These are phyloP conservation scores for Didymella pinodella DNA, from an alignment of 2,329 filamentous ascomycete species.

Conservation along the genomic window DNA sequence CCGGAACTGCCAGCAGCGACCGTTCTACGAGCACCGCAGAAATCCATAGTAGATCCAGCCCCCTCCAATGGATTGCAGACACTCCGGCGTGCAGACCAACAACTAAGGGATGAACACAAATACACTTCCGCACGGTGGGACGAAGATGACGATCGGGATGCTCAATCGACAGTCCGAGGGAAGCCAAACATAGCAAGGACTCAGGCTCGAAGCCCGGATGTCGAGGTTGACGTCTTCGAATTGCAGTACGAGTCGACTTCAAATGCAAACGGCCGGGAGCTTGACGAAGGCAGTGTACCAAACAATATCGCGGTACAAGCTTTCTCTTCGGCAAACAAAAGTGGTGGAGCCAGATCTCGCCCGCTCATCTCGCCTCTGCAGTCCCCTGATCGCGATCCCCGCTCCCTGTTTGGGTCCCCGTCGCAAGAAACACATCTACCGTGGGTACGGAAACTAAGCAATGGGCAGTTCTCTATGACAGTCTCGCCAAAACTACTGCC, in stretches of 20 bases:
- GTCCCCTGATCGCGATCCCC: constrained; percentile 5
- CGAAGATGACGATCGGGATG: neutral
- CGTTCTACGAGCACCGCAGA: neutral
- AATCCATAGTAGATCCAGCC: neutral
- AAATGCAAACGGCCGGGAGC: neutral
- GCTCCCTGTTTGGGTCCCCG: constrained; percentile 5
- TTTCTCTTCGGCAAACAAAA: constrained; percentile 3
- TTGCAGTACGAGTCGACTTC: neutral
- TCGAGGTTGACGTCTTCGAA: constrained; percentile 5
- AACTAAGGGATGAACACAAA: neutral
- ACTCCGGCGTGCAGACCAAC: neutral
- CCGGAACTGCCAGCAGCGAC: neutral
- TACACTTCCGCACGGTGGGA: neutral
- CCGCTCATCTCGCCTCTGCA: constrained; percentile 2
- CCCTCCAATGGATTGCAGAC: neutral
- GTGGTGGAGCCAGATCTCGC: neutral
- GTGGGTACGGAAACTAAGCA: constrained; percentile 16
- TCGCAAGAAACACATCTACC: constrained; percentile 14
- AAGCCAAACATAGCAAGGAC: neutral
- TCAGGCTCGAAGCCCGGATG: neutral
- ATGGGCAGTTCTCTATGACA: constrained; percentile 9
- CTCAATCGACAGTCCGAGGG: neutral
- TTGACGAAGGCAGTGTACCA: constrained; percentile 1
- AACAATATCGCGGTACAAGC: neutral
- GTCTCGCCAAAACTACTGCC: constrained; percentile 4